phyloP scores from a whole-genome alignment of 768 basidiomycete genomes.

The Tulasnella sp. region DNA sequence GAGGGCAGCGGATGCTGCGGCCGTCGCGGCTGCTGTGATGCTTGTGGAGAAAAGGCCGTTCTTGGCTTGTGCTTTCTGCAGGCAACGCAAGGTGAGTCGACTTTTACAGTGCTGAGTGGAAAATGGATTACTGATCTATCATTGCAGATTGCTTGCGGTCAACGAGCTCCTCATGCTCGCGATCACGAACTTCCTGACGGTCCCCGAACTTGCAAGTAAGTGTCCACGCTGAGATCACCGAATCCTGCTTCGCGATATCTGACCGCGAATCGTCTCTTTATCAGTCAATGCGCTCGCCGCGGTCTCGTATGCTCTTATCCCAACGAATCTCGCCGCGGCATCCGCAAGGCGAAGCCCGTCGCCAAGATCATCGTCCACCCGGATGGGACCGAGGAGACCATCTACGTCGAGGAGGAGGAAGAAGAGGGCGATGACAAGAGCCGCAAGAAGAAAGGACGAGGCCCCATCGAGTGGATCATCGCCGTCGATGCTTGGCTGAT shows the following conservation, averaged over 20 bases:
- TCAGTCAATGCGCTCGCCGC: slow-evolving; percentile 11
- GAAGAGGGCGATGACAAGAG: not conserved
- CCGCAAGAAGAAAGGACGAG: not conserved
- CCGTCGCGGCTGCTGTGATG: not conserved
- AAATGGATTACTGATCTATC: too few species aligned
- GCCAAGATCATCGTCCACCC: not conserved
- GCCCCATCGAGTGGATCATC: slow-evolving; percentile 6
- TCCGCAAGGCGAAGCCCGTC: slow-evolving; percentile 6
- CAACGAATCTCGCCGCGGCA: slow-evolving; percentile 9
- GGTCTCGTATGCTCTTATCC: slow-evolving; percentile 5
- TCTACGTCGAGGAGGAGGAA: not conserved
- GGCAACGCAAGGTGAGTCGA: slow-evolving; percentile 3
- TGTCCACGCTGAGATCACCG: not conserved
- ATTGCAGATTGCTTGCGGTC: slow-evolving; percentile 11
- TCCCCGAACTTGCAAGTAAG: slow-evolving; percentile 12
- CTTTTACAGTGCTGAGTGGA: too few species aligned
- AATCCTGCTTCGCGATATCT: not conserved
- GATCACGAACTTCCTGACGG: slow-evolving; percentile 2
- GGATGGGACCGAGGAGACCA: not conserved
- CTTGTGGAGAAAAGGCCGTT: slow-evolving; percentile 10
- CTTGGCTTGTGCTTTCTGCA: slow-evolving; percentile 11
- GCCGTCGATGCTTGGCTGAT: slow-evolving; percentile 3
- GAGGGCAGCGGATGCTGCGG: not conserved
- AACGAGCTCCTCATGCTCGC: not conserved
- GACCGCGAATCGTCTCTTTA: not conserved